phyloP scores from a whole-genome alignment of 1,284 basidiomycete genomes.

The Trametes polyzona region DNA sequence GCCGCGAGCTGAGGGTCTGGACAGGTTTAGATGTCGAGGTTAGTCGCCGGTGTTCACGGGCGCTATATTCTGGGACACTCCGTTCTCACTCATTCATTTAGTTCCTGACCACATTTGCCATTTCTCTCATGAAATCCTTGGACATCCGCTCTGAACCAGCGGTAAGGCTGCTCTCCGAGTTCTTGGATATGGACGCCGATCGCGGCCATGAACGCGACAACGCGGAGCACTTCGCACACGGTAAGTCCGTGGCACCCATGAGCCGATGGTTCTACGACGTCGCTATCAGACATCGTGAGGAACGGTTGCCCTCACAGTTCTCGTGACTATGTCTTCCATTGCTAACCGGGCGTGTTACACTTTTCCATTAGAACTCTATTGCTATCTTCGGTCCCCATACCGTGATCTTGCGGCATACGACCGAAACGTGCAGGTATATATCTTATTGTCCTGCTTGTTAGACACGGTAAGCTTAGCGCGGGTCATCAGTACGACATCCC shows the following conservation, averaged over 20 bases:
- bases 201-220: conserved; percentile 58
- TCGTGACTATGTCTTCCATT: conserved; percentile 7
- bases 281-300: conserved; percentile 5
- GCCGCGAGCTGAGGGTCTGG: conserved; percentile 86
- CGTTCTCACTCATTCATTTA: conserved; percentile 30
- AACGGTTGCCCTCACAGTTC: not conserved
- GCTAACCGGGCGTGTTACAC: conserved; percentile 13
- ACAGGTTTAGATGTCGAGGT: conserved; percentile 82
- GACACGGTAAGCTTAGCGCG: conserved; percentile 4
- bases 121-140: conserved; percentile 85
- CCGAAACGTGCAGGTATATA: conserved; percentile 72
- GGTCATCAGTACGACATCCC: conserved; percentile 59
- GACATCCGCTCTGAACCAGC: conserved; percentile 88
- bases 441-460: conserved; percentile 3
- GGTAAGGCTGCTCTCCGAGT: conserved; percentile 80
- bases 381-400: conserved; percentile 84
- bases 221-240: conserved; percentile 90
- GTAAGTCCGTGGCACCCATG: conserved; percentile 44
- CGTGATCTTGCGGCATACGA: conserved; percentile 83
- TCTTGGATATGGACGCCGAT: conserved; percentile 73
- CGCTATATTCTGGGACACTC: not conserved
- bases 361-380: conserved; percentile 71
- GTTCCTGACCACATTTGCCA: conserved; percentile 79
- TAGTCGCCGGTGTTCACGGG: conserved; percentile 27
- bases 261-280: conserved; percentile 7